These are phyloP conservation scores for Fomitopsis palustris DNA, from an alignment of 1,284 basidiomycete species.

Conservation along the genomic window DNA sequence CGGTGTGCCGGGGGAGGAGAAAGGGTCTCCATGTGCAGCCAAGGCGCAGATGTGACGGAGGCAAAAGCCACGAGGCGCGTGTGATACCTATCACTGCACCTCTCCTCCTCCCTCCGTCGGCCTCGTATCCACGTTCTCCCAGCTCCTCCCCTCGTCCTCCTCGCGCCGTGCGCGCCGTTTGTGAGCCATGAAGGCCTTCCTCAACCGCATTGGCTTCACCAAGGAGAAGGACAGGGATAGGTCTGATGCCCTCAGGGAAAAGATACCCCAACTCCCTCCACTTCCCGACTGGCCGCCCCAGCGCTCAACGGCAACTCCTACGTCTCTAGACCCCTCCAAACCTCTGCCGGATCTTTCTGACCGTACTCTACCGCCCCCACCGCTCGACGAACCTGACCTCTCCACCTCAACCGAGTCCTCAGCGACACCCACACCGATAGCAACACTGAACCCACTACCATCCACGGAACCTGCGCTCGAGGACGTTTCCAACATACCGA, in stretches of 20 bases:
- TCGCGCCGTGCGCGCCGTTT: constrained; percentile 12
- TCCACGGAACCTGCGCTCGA: constrained; percentile 8
- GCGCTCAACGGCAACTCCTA: constrained; percentile 38
- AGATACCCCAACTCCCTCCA: constrained; percentile 59
- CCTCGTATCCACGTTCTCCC: constrained; percentile 23
- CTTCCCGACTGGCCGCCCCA: constrained; percentile 58
- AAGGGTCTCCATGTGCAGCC: constrained; percentile 1
- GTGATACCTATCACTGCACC: constrained; percentile 9
- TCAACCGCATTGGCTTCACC: constrained; percentile 63
- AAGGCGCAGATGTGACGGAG: constrained; percentile 4
- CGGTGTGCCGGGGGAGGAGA: constrained; percentile 48
- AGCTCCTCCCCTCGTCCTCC: constrained; percentile 15
- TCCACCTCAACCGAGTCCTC: constrained; percentile 28
- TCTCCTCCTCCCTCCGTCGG: constrained; percentile 14
- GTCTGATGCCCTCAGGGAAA: constrained; percentile 52
- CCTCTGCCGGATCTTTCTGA: constrained; percentile 62
- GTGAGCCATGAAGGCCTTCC: constrained; percentile 72
- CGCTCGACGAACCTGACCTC: constrained; percentile 37
- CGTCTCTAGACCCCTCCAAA: constrained; percentile 53
- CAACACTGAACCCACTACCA: constrained; percentile 19
- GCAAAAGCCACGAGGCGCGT: constrained; percentile 17
- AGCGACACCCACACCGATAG: constrained; percentile 33
- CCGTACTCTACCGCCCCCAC: constrained; percentile 42
- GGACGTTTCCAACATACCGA: not conserved
- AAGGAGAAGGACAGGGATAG: constrained; percentile 51